phyloP scores from a whole-genome alignment of 192 early-diverging fungal species.

The Endogone sp. region DNA sequence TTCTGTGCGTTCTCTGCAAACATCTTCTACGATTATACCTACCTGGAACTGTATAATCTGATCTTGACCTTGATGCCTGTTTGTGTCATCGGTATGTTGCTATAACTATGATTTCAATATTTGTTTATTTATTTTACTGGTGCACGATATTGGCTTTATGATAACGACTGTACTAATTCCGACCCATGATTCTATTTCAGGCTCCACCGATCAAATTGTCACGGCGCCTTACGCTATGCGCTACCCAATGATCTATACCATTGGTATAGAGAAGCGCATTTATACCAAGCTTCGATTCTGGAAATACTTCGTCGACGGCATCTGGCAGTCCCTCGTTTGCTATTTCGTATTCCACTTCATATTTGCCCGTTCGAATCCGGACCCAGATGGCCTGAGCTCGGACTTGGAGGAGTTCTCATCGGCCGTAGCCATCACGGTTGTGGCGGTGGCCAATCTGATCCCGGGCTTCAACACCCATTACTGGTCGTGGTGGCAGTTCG shows the following conservation, averaged over 20 bases:
- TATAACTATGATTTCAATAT: background rate
- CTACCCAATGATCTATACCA: constrained; percentile 66
- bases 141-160: too few species aligned
- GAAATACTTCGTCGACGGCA: constrained; percentile 81
- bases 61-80: constrained; percentile 68
- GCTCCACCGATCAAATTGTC: constrained; percentile 70
- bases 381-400: constrained; percentile 46
- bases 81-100: constrained; percentile 50
- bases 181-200: too few species aligned
- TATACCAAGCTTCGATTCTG: constrained; percentile 85
- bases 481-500: constrained; percentile 80
- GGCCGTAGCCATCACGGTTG: constrained; percentile 70
- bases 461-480: constrained; percentile 73
- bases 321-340: constrained; percentile 90
- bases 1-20: constrained; percentile 85
- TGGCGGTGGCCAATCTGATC: constrained; percentile 79
- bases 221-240: constrained; percentile 47
- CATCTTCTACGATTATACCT: constrained; percentile 91
- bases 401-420: constrained; percentile 73
- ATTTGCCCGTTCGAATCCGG: constrained; percentile 40
- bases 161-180: too few species aligned
- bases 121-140: background rate
- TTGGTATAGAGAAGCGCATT: constrained; percentile 82
- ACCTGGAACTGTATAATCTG: constrained; percentile 86
- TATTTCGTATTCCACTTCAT: constrained; percentile 74